Evolutionary conservation across 2,329 filamentous ascomycete genomes (phyloP).

Genomic region (Zasmidium angulare): DNA sequence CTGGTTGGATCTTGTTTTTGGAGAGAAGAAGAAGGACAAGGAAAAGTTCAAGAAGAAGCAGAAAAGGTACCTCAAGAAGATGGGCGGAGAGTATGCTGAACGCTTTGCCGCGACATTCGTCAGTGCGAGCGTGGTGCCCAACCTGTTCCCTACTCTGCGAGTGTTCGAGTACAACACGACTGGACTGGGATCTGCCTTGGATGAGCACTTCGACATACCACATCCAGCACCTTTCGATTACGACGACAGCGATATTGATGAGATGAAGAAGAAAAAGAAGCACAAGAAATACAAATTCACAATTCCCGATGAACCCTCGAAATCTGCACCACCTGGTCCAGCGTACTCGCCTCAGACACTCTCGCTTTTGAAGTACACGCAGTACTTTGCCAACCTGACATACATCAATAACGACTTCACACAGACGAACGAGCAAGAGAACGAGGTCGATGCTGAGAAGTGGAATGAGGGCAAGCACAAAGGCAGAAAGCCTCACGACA

Average conservation of each 20-base stretch:
- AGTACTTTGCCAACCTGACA: slow-evolving; percentile 95
- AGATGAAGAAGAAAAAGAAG: slow-evolving; percentile 53
- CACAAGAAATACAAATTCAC: slow-evolving; percentile 50
- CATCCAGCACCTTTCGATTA: slow-evolving; percentile 12
- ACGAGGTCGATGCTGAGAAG: slow-evolving; percentile 38
- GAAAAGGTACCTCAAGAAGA: slow-evolving; percentile 60
- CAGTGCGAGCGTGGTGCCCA: slow-evolving; percentile 84
- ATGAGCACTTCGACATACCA: slow-evolving; percentile 15
- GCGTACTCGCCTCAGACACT: slow-evolving; percentile 85
- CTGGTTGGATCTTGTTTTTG: slow-evolving; percentile 26
- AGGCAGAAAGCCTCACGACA: slow-evolving; percentile 54
- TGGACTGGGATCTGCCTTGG: slow-evolving; percentile 57
- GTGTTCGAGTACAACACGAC: slow-evolving; percentile 92
- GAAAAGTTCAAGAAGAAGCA: slow-evolving; percentile 54
- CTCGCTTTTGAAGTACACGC: slow-evolving; percentile 75
- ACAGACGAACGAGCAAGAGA: slow-evolving; percentile 11
- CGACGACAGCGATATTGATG: slow-evolving; percentile 34
- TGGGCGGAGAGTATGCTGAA: slow-evolving; percentile 81
- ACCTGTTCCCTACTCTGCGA: slow-evolving; percentile 78
- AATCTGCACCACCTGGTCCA: slow-evolving; percentile 74
- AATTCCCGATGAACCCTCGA: slow-evolving; percentile 69
- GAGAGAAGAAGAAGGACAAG: slow-evolving; percentile 40
- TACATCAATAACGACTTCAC: slow-evolving; percentile 73
- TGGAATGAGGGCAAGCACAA: slow-evolving; percentile 67
- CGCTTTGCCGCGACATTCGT: slow-evolving; percentile 80